phyloP scores from a whole-genome alignment of 352 stramenopile genomes.

The Phytophthora pinifolia region DNA sequence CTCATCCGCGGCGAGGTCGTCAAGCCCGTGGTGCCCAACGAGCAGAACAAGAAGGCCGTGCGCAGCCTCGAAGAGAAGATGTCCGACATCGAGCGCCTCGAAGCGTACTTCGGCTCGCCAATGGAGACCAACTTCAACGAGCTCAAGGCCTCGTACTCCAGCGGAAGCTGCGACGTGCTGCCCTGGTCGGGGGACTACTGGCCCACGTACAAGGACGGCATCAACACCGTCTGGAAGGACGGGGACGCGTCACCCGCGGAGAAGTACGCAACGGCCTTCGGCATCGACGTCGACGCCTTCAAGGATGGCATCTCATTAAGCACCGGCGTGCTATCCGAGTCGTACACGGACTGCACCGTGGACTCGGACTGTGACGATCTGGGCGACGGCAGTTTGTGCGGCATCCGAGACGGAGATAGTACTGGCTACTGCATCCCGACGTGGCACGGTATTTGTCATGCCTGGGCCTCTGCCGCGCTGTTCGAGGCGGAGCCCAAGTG shows the following conservation, averaged over 20 bases:
- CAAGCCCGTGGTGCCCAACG: conserved; percentile 23
- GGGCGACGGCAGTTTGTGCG: conserved; percentile 31
- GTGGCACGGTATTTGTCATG: conserved; percentile 49
- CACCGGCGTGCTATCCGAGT: conserved; percentile 38
- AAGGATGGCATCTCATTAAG: conserved; percentile 35
- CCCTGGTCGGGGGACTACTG: conserved; percentile 63
- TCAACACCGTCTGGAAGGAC: conserved; percentile 43
- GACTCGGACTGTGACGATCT: conserved; percentile 26
- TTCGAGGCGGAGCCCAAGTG: conserved; percentile 46
- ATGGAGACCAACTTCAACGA: conserved; percentile 36
- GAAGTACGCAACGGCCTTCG: conserved; percentile 53
- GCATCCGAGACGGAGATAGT: conserved; percentile 23
- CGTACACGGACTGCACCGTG: conserved; percentile 24
- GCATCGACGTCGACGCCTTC: conserved; percentile 32
- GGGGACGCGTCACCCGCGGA: conserved; percentile 29
- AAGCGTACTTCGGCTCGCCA: conserved; percentile 35
- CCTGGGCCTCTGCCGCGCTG: conserved; percentile 42
- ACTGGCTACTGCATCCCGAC: conserved; percentile 49
- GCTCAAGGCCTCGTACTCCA: conserved; percentile 27
- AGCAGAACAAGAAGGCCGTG: conserved; percentile 13
- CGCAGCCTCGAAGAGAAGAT: conserved; percentile 26
- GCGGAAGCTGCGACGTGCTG: conserved; percentile 15
- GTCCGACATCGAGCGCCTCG: conserved; percentile 41
- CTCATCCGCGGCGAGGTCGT: conserved; percentile 14
- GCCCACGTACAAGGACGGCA: conserved; percentile 60